phyloP scores from a whole-genome alignment of 1,284 basidiomycete genomes.

The Boletus sp. region DNA sequence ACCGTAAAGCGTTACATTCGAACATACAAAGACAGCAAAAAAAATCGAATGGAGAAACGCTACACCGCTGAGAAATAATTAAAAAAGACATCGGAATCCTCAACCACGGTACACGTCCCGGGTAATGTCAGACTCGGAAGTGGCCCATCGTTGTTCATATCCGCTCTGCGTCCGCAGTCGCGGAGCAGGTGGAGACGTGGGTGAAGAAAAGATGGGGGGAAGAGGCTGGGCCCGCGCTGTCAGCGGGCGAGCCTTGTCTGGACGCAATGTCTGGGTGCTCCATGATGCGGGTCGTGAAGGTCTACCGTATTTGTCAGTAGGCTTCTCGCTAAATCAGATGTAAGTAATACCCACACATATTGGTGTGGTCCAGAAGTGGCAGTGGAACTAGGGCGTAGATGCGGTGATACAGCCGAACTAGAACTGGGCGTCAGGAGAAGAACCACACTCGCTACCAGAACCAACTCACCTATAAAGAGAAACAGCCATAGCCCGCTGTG shows the following conservation, averaged over 20 bases:
- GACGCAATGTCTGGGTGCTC: constrained; percentile 8
- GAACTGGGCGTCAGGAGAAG: constrained; percentile 7
- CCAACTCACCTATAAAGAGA: constrained; percentile 60
- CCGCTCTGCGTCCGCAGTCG: constrained; percentile 4
- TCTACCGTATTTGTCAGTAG: constrained; percentile 18
- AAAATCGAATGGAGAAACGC: background rate
- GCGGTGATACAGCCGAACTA: constrained; percentile 54
- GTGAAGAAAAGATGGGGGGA: constrained; percentile 6
- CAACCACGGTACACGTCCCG: constrained; percentile 26
- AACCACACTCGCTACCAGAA: background rate
- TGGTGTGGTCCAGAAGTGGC: constrained; percentile 13
- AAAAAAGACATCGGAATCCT: constrained; percentile 1
- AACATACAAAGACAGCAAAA: background rate
- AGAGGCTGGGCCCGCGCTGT: constrained; percentile 9
- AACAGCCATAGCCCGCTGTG: constrained; percentile 35
- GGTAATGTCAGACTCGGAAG: constrained; percentile 32
- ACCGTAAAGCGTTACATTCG: constrained; percentile 17
- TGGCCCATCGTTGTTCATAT: constrained; percentile 32
- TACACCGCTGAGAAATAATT: background rate
- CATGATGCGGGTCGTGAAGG: constrained; percentile 14
- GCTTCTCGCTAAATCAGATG: constrained; percentile 1
- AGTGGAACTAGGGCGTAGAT: constrained; percentile 32
- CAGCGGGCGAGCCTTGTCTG: constrained; percentile 10
- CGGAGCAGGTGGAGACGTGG: constrained; percentile 1
- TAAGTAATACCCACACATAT: constrained; percentile 25